Evolutionary conservation across 2,329 filamentous ascomycete species (phyloP).

Genomic region (Chrysoporthe deuterocubensis): DNA sequence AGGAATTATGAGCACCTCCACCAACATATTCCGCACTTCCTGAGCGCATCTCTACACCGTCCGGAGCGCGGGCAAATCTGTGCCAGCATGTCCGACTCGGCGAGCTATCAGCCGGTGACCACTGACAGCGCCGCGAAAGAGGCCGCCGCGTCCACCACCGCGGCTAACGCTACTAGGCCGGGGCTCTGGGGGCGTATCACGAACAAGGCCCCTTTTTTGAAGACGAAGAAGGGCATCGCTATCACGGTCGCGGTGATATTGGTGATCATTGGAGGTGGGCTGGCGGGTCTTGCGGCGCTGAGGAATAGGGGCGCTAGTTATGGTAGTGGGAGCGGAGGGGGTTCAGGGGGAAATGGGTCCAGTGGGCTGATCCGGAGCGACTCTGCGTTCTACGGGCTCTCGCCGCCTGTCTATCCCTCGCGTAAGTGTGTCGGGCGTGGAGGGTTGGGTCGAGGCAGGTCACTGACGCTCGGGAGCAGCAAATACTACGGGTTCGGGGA

Average conservation of each 20-base stretch:
- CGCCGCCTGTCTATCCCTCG: constrained; percentile 55
- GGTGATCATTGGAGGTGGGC: constrained; percentile 41
- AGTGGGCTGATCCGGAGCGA: constrained; percentile 44
- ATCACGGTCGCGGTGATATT: constrained; percentile 34
- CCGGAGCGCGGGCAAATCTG: not conserved
- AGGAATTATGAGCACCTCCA: not conserved
- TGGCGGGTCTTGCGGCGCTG: constrained; percentile 41
- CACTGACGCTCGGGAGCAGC: constrained; percentile 38
- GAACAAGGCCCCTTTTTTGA: constrained; percentile 37
- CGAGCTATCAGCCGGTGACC: constrained; percentile 6
- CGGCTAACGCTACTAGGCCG: not conserved
- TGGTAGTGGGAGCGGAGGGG: constrained; percentile 6
- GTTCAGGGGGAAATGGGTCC: constrained; percentile 14
- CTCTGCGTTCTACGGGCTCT: constrained; percentile 53
- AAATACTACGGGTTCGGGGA: constrained; percentile 61
- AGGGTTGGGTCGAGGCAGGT: not conserved
- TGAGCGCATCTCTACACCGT: not conserved
- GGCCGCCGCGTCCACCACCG: constrained; percentile 28
- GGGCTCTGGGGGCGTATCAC: constrained; percentile 30
- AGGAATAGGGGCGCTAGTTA: constrained; percentile 20
- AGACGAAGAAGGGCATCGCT: constrained; percentile 37
- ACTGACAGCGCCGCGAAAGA: not conserved
- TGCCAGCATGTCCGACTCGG: constrained; percentile 15
- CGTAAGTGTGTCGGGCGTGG: constrained; percentile 42
- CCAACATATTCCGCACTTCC: not conserved